Conservation (phyloP, 139 green algal species). For the Micractinium sp. region DNA sequence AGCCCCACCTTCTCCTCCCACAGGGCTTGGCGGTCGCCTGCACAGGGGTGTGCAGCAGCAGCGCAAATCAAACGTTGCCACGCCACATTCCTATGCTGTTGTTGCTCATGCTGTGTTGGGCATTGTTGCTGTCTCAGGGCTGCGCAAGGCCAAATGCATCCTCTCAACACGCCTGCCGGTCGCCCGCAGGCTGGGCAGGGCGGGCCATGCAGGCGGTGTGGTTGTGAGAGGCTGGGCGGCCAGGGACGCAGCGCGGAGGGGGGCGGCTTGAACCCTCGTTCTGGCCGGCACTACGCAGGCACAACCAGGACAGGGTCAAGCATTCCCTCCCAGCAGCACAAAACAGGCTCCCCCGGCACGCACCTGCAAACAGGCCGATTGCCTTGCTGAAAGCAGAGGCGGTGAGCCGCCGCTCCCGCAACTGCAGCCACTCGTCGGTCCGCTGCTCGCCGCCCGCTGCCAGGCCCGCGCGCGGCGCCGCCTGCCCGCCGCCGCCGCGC, state of each 20-base stretch:
- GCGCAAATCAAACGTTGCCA: too few relatives aligned
- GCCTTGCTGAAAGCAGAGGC: constrained; percentile 65
- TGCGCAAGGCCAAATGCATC: too few relatives aligned
- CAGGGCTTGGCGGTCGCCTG: constrained; percentile 59
- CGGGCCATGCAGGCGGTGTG: too few relatives aligned
- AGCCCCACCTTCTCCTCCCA: constrained; percentile 84
- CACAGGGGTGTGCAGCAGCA: background rate
- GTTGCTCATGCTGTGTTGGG: too few relatives aligned
- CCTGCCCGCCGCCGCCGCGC: background rate
- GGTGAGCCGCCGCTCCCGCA: constrained; percentile 66
- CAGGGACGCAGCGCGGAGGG: too few relatives aligned
- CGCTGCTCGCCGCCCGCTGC: constrained; percentile 56
- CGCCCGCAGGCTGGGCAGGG: too few relatives aligned
- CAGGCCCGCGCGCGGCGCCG: background rate
- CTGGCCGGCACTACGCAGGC: too few relatives aligned
- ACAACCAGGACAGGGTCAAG: background rate
- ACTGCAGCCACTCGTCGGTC: constrained; percentile 52
- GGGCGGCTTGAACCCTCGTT: too few relatives aligned
- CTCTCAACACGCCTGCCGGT: background rate
- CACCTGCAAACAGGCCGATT: constrained; percentile 51
- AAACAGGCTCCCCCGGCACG: background rate
- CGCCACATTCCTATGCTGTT: too few relatives aligned
- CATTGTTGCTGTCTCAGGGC: too few relatives aligned
- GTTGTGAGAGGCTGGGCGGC: too few relatives aligned
- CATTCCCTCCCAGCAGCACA: background rate